Percentiles rank a stretch among this genome's conserved stretches.
phyloP scores from a whole-genome alignment of 176 grass and related monocot species.

The Tillandsia fasciculata region DNA sequence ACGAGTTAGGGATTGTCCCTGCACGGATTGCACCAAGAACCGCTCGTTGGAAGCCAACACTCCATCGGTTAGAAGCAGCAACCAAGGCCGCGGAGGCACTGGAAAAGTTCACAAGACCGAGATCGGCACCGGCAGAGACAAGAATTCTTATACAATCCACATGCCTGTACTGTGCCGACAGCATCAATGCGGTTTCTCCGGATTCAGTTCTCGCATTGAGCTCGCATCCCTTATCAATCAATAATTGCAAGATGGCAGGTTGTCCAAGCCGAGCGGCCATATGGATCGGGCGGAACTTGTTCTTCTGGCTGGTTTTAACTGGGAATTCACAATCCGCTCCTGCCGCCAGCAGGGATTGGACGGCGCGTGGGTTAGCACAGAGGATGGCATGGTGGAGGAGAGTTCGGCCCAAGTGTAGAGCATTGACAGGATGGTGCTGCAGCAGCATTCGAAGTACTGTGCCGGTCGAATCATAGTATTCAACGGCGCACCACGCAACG shows the following conservation, averaged over 20 bases:
- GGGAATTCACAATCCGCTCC: slow-evolving; percentile 47
- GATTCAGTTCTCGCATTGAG: slow-evolving; percentile 49
- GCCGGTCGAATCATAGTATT: slow-evolving; percentile 78
- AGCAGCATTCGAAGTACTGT: slow-evolving; percentile 64
- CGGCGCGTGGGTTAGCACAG: slow-evolving; percentile 52
- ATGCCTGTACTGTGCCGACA: slow-evolving; percentile 36
- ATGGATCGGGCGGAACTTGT: slow-evolving; percentile 52
- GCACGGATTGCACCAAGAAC: slow-evolving; percentile 39
- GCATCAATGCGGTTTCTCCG: slow-evolving; percentile 44
- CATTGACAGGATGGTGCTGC: slow-evolving; percentile 25
- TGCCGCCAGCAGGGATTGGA: slow-evolving; percentile 43
- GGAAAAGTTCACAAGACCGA: slow-evolving; percentile 46
- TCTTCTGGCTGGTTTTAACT: slow-evolving; percentile 43
- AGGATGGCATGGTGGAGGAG: slow-evolving; percentile 95
- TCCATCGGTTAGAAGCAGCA: slow-evolving; percentile 46
- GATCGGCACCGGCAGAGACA: slow-evolving; percentile 42
- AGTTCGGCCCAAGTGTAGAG: slow-evolving; percentile 40
- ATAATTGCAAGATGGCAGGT: slow-evolving; percentile 37
- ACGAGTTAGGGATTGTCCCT: slow-evolving; percentile 45
- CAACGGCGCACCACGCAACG: slow-evolving; percentile 79
- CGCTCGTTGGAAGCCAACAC: slow-evolving; percentile 29
- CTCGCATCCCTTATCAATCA: slow-evolving; percentile 47
- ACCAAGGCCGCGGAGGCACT: slow-evolving; percentile 34
- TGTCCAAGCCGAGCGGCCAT: slow-evolving; percentile 58
- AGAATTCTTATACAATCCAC: slow-evolving; percentile 71